Evolutionary conservation across 495 filamentous ascomycete genomes (phyloP).

Genomic region (Aspergillus asperescens): DNA sequence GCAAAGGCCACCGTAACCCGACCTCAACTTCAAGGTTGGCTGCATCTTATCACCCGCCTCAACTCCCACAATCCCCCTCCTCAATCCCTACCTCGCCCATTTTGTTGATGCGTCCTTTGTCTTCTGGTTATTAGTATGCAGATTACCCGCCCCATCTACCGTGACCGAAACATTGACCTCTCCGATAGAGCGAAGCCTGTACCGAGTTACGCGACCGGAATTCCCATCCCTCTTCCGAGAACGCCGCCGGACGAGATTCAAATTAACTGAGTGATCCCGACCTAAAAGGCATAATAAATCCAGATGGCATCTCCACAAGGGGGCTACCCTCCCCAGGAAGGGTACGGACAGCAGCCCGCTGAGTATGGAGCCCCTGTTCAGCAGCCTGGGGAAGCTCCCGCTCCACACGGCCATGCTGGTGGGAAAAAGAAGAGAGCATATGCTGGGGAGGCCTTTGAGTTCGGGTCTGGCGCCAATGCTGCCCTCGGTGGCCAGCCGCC

Average conservation of each 20-base stretch:
- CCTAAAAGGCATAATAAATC: constrained; percentile 12
- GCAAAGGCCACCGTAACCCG: constrained; percentile 41
- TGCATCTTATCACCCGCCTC: background rate
- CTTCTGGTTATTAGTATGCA: constrained; percentile 19
- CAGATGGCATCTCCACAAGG: constrained; percentile 58
- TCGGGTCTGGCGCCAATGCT: constrained; percentile 85
- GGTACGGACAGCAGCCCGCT: constrained; percentile 38
- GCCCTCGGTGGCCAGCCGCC: constrained; percentile 54
- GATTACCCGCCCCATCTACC: constrained; percentile 4
- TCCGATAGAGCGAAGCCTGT: constrained; percentile 20
- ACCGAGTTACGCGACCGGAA: constrained; percentile 16
- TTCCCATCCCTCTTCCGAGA: background rate
- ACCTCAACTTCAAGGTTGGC: constrained; percentile 3
- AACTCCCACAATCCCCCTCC: constrained; percentile 7
- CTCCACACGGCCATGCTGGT: constrained; percentile 37
- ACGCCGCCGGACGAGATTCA: constrained; percentile 2
- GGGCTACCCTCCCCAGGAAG: constrained; percentile 55
- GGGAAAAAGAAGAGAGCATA: constrained; percentile 87
- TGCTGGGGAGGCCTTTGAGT: constrained; percentile 90
- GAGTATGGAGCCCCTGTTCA: background rate
- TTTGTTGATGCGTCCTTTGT: background rate
- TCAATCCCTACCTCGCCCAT: background rate
- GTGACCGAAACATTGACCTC: constrained; percentile 14
- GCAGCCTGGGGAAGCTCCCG: constrained; percentile 24
- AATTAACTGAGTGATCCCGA: background rate